Evolutionary conservation across 331 rosid species (phyloP).

Genomic region (Quercus tomentella): DNA sequence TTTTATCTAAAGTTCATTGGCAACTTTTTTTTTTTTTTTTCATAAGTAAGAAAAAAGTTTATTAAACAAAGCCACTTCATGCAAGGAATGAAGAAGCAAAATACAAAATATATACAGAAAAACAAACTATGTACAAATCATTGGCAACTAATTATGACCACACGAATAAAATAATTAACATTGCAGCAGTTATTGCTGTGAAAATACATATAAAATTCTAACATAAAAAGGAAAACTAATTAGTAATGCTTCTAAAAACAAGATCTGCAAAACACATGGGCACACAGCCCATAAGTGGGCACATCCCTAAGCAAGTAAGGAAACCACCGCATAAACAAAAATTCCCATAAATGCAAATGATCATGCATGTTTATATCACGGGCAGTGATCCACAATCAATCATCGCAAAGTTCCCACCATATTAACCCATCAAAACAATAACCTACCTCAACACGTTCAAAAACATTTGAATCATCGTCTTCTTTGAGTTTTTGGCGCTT

Average conservation of each 20-base stretch:
- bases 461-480: conserved; percentile 37
- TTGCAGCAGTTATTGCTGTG: neutral
- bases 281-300: neutral
- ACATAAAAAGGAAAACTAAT: neutral
- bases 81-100: too few species aligned
- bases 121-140: too few species aligned
- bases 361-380: neutral
- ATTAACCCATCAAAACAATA: conserved; percentile 13
- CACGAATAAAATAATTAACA: neutral
- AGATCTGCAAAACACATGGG: neutral
- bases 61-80: too few species aligned
- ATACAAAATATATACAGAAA: too few species aligned
- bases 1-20: neutral
- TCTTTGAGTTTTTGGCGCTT: conserved; percentile 73
- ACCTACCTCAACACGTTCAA: conserved; percentile 71
- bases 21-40: too few species aligned
- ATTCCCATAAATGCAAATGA: neutral
- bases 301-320: neutral
- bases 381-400: conserved; percentile 1
- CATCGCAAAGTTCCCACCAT: neutral
- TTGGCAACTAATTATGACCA: neutral
- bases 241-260: neutral
- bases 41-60: too few species aligned
- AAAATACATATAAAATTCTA: neutral
- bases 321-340: neutral